Conservation (phyloP, 2,329 filamentous ascomycete genomes). For the Apiospora koreana region DNA sequence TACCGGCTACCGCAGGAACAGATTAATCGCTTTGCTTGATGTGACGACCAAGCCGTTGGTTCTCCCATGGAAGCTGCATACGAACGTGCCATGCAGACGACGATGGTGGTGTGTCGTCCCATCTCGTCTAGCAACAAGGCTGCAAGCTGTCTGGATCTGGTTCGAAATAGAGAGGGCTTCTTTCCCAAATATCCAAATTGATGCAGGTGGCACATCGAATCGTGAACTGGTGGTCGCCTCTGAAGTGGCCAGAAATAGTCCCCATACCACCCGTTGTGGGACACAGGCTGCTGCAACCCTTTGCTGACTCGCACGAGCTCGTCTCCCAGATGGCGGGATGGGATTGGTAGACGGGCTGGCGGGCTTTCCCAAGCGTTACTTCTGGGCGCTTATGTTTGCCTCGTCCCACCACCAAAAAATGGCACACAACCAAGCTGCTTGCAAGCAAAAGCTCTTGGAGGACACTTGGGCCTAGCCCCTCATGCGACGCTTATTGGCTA, state of each 20-base stretch:
- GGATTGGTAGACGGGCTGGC: not conserved
- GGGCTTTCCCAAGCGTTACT: not conserved
- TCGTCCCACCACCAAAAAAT: not conserved
- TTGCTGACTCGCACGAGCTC: not conserved
- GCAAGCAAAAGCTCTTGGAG: too few species aligned
- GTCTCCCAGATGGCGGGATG: not conserved
- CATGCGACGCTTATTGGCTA: not conserved
- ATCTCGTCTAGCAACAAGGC: not conserved
- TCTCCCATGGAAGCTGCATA: not conserved
- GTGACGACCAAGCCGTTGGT: constrained; percentile 3
- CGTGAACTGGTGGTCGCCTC: not conserved
- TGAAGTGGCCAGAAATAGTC: constrained; percentile 11
- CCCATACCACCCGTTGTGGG: not conserved
- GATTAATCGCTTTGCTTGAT: not conserved
- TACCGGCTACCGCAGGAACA: not conserved
- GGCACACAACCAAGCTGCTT: not conserved
- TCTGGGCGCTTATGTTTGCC: constrained; percentile 4
- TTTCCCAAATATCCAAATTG: not conserved
- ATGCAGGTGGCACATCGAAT: not conserved
- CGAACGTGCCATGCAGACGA: not conserved
- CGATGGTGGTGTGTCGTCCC: not conserved
- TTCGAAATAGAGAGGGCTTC: not conserved
- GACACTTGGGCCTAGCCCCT: not conserved
- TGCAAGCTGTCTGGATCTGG: not conserved
- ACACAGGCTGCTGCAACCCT: not conserved